Conservation (phyloP, 2,329 filamentous ascomycete genomes). For the Nemania sp. region DNA sequence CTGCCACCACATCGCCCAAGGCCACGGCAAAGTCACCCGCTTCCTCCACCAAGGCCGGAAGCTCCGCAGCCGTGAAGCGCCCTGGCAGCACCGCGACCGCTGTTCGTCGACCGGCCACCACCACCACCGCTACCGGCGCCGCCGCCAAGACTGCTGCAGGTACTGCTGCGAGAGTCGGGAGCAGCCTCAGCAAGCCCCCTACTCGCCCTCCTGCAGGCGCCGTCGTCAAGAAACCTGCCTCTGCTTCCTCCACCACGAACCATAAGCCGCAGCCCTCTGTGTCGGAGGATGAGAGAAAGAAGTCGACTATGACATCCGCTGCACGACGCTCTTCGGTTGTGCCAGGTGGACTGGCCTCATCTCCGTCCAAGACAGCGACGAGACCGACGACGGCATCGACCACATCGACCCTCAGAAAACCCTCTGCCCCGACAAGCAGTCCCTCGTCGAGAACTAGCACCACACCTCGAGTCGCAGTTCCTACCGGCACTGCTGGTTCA, state of each 20-base stretch:
- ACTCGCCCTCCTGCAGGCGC: constrained; percentile 50
- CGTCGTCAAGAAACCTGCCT: constrained; percentile 43
- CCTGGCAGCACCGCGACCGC: constrained; percentile 40
- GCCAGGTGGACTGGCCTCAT: constrained; percentile 45
- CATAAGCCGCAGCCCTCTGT: constrained; percentile 55
- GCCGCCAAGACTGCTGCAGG: constrained; percentile 37
- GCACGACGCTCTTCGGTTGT: constrained; percentile 52
- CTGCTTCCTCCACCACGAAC: constrained; percentile 44
- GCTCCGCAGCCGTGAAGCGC: constrained; percentile 44
- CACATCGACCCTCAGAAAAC: constrained; percentile 41
- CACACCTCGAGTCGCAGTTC: constrained; percentile 45
- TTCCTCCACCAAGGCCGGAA: constrained; percentile 42
- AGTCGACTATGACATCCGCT: constrained; percentile 45
- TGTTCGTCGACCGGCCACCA: constrained; percentile 42
- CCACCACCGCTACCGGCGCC: constrained; percentile 32
- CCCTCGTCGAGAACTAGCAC: constrained; percentile 42
- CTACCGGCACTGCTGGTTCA: constrained; percentile 38
- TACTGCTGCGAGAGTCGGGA: constrained; percentile 44
- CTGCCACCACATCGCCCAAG: constrained; percentile 37
- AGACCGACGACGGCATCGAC: constrained; percentile 43
- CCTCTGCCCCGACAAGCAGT: constrained; percentile 33
- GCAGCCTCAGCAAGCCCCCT: constrained; percentile 53
- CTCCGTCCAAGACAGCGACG: constrained; percentile 41
- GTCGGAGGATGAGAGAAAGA: constrained; percentile 56
- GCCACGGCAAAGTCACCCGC: constrained; percentile 37